Percentiles rank a stretch among this genome's conserved stretches.
Evolutionary conservation across 73 alveolate species (phyloP).

Genomic region (Effrenium voratum): DNA sequence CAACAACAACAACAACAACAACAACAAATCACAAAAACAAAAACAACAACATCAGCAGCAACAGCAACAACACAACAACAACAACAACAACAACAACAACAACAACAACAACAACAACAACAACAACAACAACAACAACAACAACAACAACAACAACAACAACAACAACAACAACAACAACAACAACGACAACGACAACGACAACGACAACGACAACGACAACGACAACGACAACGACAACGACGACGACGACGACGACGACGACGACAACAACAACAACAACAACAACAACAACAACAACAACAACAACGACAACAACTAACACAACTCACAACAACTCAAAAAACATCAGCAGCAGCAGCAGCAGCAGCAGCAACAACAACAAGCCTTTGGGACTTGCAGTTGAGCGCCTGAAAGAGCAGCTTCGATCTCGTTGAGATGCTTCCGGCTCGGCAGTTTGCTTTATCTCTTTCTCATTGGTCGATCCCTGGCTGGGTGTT

Average conservation of each 20-base stretch:
- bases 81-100: background rate
- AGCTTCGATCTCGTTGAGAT: no score
- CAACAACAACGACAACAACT: conserved; percentile 32
- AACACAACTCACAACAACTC: background rate
- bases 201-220: conserved; percentile 30
- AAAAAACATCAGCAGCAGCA: no score
- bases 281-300: conserved; percentile 27
- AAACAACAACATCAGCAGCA: background rate
- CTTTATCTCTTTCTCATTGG: no score
- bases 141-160: conserved; percentile 44
- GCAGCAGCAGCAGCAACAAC: no score
- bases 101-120: conserved; percentile 18
- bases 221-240: conserved; percentile 28
- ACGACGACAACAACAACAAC: conserved; percentile 35
- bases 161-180: conserved; percentile 34
- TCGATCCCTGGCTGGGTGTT: no score
- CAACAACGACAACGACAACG: conserved; percentile 30
- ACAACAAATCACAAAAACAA: background rate
- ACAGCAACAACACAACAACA: background rate
- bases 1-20: background rate
- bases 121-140: conserved; percentile 29
- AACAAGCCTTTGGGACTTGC: no score
- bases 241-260: conserved; percentile 8
- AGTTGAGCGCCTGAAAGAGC: no score
- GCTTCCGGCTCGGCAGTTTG: no score